phyloP scores from a whole-genome alignment of 768 basidiomycete species.

The Kockovaella imperatae region DNA sequence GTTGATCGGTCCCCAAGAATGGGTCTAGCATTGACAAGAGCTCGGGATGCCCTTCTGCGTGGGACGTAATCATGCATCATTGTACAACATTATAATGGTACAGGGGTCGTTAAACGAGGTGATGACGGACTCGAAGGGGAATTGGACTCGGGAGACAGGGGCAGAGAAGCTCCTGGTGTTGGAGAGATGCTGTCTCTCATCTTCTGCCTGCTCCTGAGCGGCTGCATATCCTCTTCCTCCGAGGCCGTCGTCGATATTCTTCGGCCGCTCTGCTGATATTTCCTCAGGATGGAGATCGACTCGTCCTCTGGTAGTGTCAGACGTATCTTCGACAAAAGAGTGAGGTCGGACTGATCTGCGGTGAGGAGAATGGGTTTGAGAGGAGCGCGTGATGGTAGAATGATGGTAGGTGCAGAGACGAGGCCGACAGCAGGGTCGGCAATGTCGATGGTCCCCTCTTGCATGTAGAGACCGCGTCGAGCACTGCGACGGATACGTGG shows the following conservation, averaged over 20 bases:
- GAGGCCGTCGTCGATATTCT: slow-evolving; percentile 35
- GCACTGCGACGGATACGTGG: slow-evolving; percentile 22
- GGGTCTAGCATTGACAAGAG: slow-evolving; percentile 22
- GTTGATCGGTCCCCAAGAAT: slow-evolving; percentile 5
- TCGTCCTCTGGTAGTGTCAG: slow-evolving; percentile 6
- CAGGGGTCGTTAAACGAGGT: background rate
- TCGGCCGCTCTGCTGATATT: slow-evolving; percentile 25
- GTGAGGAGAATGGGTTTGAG: slow-evolving; percentile 30
- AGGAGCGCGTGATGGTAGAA: background rate
- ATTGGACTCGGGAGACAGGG: no score
- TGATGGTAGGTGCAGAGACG: slow-evolving; percentile 2
- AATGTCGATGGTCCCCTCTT: slow-evolving; percentile 35
- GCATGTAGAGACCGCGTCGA: slow-evolving; percentile 34
- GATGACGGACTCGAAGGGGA: background rate
- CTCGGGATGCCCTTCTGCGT: slow-evolving; percentile 15
- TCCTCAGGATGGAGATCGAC: slow-evolving; percentile 10
- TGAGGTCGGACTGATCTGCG: slow-evolving; percentile 16
- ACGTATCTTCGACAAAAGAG: no score
- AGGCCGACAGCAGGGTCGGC: slow-evolving; percentile 8
- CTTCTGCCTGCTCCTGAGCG: slow-evolving; percentile 18
- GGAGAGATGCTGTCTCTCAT: slow-evolving; percentile 4
- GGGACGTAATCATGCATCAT: no score
- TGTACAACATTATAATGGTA: background rate
- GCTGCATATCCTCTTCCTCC: slow-evolving; percentile 36
- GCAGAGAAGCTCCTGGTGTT: background rate